Base-by-base conservation (phyloP, 2,329 filamentous ascomycete genomes). In the Penicillium olsonii region DNA sequence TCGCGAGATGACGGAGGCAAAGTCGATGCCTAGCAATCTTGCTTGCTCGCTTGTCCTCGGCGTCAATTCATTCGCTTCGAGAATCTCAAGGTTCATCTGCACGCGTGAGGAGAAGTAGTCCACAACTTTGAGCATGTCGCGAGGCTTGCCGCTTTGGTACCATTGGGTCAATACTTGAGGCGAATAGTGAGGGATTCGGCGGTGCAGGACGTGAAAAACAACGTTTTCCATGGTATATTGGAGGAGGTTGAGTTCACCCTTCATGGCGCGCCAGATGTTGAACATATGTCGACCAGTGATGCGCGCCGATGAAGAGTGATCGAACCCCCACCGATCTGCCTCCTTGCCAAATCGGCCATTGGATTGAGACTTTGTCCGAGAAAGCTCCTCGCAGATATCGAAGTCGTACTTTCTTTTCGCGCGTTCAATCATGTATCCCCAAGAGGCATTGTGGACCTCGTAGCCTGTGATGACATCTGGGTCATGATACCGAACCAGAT, bases 181-280 rank as follows among this genome's bases (percentile, higher is more conserved):
- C 2, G 86, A 78, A 67, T 95, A 96, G 67, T 96, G 90, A 5
- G 94, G 94, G 42, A 97, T 87, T 3, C 92, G 84, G 26, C 84
- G 84, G 60, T 95, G 91, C 2, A 99, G 79, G 1, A 97, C 71
- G 71, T 97, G 91, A 76, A 95, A 97, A 0, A 84, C 89, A 4
- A 97, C 90, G 62, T 96, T 96, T 69, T 97, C 94, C 84, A 97
- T 88, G 0, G 89, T 96, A 66, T 99, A 97, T 66, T 96, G 92
- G 10, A 96, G 79, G 22, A 99, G 75, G 59, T 92, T 95, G 22
- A 99, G 74, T 70, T 96, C 92, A n/a, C 87, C 84, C 50, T 90
- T 83, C 92, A 99, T 96, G 0, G 92, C 91, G 61, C 92, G 83
- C 91, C 94, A 97, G 38, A 97, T 88, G 60, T 97, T 97, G 74